Conservation (phyloP, 352 stramenopile genomes). For the Pythium graminicola region DNA sequence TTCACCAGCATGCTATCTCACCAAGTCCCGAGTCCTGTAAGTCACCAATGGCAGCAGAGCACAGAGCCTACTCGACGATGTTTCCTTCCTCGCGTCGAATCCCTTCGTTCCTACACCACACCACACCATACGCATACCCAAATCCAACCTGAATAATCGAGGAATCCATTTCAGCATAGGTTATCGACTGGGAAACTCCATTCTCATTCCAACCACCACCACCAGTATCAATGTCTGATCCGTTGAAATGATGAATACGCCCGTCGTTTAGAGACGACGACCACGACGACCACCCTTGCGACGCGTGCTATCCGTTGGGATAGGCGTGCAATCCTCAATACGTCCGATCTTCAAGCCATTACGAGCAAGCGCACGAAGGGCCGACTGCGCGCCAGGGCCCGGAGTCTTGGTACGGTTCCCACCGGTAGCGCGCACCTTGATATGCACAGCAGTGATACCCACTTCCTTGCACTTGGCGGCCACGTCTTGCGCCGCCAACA, state of each 20-base stretch:
- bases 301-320: slow-evolving; percentile 98
- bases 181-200: slow-evolving; percentile 10
- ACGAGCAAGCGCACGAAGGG: slow-evolving; percentile 97
- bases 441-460: slow-evolving; percentile 99
- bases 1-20: no score
- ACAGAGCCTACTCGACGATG: no score
- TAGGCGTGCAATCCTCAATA: slow-evolving; percentile 99
- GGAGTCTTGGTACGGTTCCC: slow-evolving; percentile 98
- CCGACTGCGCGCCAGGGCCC: slow-evolving; percentile 97
- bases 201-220: not conserved
- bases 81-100: no score
- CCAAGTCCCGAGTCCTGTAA: no score
- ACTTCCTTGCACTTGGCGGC: slow-evolving; percentile 96
- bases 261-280: slow-evolving; percentile 94
- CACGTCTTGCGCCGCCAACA: slow-evolving; percentile 99
- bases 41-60: no score
- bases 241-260: not conserved
- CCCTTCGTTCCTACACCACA: no score
- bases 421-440: slow-evolving; percentile 99
- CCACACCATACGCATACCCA: no score
- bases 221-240: not conserved
- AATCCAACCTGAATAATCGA: no score
- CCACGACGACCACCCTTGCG: slow-evolving; percentile 98
- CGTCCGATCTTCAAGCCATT: slow-evolving; percentile 99
- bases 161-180: slow-evolving; percentile 7